Conservation (phyloP, 2,329 filamentous ascomycete species). For the Botryotinia calthae region DNA sequence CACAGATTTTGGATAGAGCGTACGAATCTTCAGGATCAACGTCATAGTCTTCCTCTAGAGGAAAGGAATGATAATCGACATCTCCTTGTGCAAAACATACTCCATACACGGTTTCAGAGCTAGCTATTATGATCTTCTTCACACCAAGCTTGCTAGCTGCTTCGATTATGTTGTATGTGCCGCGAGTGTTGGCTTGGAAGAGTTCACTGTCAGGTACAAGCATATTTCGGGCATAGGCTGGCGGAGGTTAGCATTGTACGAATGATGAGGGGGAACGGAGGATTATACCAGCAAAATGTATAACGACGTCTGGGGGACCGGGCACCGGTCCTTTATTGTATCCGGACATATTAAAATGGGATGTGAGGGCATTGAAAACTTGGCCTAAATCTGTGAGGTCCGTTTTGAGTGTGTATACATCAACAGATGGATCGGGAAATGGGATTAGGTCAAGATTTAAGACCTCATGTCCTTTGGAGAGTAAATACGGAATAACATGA, state of each 20-base stretch:
- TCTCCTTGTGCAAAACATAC: slow-evolving; percentile 60
- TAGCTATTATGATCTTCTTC: slow-evolving; percentile 58
- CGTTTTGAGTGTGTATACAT: slow-evolving; percentile 39
- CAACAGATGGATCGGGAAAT: slow-evolving; percentile 31
- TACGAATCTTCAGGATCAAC: slow-evolving; percentile 52
- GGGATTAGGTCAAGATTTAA: slow-evolving; percentile 41
- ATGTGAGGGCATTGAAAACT: slow-evolving; percentile 41
- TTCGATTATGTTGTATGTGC: slow-evolving; percentile 62
- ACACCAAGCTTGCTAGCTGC: slow-evolving; percentile 60
- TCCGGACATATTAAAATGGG: slow-evolving; percentile 53
- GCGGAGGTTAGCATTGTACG: slow-evolving; percentile 45
- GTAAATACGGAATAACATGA: slow-evolving; percentile 39
- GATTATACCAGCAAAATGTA: slow-evolving; percentile 44
- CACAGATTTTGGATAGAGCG: slow-evolving; percentile 58
- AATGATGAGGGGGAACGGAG: slow-evolving; percentile 48
- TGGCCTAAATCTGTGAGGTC: slow-evolving; percentile 42
- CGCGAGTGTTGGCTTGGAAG: slow-evolving; percentile 54
- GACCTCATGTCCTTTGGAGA: slow-evolving; percentile 39
- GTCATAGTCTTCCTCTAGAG: slow-evolving; percentile 53
- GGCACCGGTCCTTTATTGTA: slow-evolving; percentile 41
- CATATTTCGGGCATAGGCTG: slow-evolving; percentile 58
- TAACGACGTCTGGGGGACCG: slow-evolving; percentile 55
- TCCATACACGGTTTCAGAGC: slow-evolving; percentile 58
- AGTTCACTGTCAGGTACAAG: slow-evolving; percentile 59
- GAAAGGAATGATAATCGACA: slow-evolving; percentile 53